Evolutionary conservation across 1,284 basidiomycete genomes (phyloP).

Genomic region (Boletellus dicymbophilus): DNA sequence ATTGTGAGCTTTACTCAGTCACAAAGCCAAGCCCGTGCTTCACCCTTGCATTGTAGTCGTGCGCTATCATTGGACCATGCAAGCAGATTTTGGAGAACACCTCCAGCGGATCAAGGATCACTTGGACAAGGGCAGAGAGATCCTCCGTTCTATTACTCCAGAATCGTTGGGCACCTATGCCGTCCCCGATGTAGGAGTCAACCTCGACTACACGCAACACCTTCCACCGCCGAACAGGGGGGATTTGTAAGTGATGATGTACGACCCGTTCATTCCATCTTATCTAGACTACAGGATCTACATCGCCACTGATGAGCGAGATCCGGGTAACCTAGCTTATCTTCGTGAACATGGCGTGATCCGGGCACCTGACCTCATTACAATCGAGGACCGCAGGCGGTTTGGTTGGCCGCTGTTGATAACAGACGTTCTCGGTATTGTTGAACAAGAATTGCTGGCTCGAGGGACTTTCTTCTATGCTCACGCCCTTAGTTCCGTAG

Average conservation of each 20-base stretch:
- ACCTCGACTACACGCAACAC: constrained; percentile 17
- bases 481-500: constrained; percentile 47
- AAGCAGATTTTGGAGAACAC: constrained; percentile 35
- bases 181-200: constrained; percentile 28
- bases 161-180: constrained; percentile 29
- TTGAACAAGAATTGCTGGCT: constrained; percentile 46
- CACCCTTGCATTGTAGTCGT: constrained; percentile 25
- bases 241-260: constrained; percentile 25
- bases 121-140: constrained; percentile 34
- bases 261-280: constrained; percentile 1
- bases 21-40: constrained; percentile 22
- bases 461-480: constrained; percentile 46
- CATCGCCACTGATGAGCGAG: constrained; percentile 50
- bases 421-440: constrained; percentile 46
- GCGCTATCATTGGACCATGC: constrained; percentile 40
- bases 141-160: constrained; percentile 25
- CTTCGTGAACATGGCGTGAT: constrained; percentile 34
- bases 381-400: constrained; percentile 39
- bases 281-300: constrained; percentile 38
- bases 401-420: constrained; percentile 48
- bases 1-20: constrained; percentile 34
- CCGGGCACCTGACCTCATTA: constrained; percentile 44
- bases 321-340: constrained; percentile 36
- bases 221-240: constrained; percentile 22
- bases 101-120: constrained; percentile 38